These are phyloP conservation scores for Eucalyptus caleyi DNA, from an alignment of 345 rosid species.

Conservation along the genomic window DNA sequence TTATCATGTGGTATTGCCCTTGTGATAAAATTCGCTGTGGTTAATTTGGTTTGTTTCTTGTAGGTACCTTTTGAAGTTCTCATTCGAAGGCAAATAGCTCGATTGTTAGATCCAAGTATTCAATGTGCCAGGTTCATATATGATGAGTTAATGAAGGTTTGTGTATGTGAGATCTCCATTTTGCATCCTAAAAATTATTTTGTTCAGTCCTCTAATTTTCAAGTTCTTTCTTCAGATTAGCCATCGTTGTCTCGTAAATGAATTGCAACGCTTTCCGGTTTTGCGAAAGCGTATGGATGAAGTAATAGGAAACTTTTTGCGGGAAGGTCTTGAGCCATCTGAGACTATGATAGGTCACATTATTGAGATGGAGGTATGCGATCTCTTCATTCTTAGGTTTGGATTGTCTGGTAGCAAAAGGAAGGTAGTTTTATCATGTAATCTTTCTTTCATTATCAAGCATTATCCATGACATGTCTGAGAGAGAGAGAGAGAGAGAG, in stretches of 20 bases:
- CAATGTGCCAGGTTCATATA: conserved; percentile 96
- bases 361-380: conserved; percentile 81
- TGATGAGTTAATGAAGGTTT: conserved; percentile 85
- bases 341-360: conserved; percentile 89
- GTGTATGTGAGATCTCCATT: neutral
- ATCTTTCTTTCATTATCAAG: neutral
- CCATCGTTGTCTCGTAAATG: conserved; percentile 68
- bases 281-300: conserved; percentile 91
- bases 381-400: neutral
- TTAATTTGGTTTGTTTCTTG: neutral
- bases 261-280: conserved; percentile 75
- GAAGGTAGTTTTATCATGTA: neutral
- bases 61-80: conserved; percentile 48
- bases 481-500: neutral
- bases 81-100: conserved; percentile 83
- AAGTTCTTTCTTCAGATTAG: conserved; percentile 49
- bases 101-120: conserved; percentile 87
- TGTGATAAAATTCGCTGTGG: neutral
- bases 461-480: neutral
- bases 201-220: neutral
- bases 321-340: conserved; percentile 88
- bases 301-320: conserved; percentile 74
- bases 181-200: neutral
- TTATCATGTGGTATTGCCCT: neutral
- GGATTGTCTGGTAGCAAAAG: neutral